Evolutionary conservation across 2,329 filamentous ascomycete species (phyloP), one percentile per base, ranked within the genome.

Genomic region (Mycogone perniciosa): DNA sequence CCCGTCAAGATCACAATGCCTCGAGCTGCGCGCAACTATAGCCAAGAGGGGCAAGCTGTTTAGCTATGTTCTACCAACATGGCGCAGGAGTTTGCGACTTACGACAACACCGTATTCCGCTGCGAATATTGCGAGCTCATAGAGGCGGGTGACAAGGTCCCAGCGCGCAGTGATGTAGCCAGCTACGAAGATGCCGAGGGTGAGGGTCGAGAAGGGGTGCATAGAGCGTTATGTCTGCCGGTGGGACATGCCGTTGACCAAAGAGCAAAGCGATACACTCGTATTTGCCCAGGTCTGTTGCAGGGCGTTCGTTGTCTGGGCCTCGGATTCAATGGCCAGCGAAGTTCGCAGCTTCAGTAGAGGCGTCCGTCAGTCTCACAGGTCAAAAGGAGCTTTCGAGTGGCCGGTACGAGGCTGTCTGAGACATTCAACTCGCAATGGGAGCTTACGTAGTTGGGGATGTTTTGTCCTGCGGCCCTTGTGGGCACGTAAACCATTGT

Each of bases 121-220:
- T 60, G 95, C 93, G 70, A 97, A 99, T 59, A 96, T 87, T 60
- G 89, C 88, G 64, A 99, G 83, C 73, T 99, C 92, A 85, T 96
- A 96, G 63, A 97, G 80, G 64, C 91, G 86, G 62, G 92, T 96
- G 60, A 96, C 90, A 57, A 99, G 85, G 74, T 97, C 93, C 91
- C 93, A 99, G 78, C 93, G 88, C 67, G 93, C 93, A 74, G 93
- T 99, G 71, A 92, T 97, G 80, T 99, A 99, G 72, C 93, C 93
- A 76, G 93, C 92, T 80, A 97, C 87, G 77, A 99, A 99, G 76
- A 99, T 96, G 75, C 88, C 90, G 75, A 96, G 84, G 65, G 91
- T 95, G 71, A 96, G 82, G 70, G 92, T 77, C 57, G 92, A 97
- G 77, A 97, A 96, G 66, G 91, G 89, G 89, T 96, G 91, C 92